These are phyloP conservation scores for Kazachstania taianensis DNA, from an alignment of 805 yeast species.

Conservation along the genomic window DNA sequence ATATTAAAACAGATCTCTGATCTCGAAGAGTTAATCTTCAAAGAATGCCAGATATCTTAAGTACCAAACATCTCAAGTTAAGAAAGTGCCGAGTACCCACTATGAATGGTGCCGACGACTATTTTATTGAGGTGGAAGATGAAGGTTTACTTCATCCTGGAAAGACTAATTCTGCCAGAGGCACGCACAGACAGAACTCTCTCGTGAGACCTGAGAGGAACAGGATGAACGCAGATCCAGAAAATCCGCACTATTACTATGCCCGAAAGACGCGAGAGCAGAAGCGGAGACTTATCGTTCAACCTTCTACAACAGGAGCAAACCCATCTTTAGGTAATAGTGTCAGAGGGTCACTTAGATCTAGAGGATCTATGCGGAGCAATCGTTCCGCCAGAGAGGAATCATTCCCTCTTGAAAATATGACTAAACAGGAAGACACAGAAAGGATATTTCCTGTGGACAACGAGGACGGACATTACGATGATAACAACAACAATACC, in stretches of 20 bases:
- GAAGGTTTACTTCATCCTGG: background rate
- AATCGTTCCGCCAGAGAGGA: background rate
- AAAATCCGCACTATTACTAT: slow-evolving; percentile 70
- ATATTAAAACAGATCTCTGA: too few relatives aligned
- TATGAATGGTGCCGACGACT: slow-evolving; percentile 7
- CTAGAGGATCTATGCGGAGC: background rate
- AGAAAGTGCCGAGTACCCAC: too few relatives aligned
- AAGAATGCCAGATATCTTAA: too few relatives aligned
- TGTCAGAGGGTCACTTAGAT: slow-evolving; percentile 5
- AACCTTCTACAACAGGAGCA: slow-evolving; percentile 64
- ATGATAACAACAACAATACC: background rate
- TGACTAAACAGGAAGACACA: background rate
- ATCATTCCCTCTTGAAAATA: background rate
- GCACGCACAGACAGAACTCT: slow-evolving; percentile 36
- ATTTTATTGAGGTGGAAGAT: too few relatives aligned
- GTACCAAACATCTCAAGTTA: too few relatives aligned
- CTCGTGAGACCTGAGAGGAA: slow-evolving; percentile 81
- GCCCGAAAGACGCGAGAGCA: slow-evolving; percentile 63
- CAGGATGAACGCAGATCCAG: slow-evolving; percentile 45
- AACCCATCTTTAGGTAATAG: slow-evolving; percentile 36
- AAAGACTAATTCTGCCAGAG: slow-evolving; percentile 15
- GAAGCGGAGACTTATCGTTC: slow-evolving; percentile 48
- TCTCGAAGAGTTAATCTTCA: too few relatives aligned
- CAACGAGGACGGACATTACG: background rate
- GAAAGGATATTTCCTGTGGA: too few relatives aligned